Conservation (phyloP, 2,329 filamentous ascomycete species). For the Ophiostoma fasciatum region DNA sequence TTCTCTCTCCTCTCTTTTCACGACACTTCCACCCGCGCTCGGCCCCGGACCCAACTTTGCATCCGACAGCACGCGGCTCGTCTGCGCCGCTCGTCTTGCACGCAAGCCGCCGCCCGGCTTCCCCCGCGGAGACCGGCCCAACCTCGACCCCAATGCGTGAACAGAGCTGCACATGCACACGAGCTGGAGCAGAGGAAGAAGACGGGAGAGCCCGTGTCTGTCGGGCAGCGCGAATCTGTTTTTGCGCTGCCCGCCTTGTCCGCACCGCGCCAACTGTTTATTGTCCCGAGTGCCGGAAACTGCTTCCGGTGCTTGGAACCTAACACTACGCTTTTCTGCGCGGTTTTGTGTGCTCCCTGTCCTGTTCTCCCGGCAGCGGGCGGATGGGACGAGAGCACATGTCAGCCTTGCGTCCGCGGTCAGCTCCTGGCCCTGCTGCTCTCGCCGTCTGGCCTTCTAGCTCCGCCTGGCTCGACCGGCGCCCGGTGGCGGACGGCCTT, state of each 20-base stretch:
- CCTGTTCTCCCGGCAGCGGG: background rate
- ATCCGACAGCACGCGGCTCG: background rate
- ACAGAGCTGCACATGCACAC: background rate
- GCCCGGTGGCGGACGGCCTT: too few species aligned
- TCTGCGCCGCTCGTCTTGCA: background rate
- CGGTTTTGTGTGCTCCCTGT: conserved; percentile 32
- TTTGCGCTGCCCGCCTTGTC: conserved; percentile 58
- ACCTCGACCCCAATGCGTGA: too few species aligned
- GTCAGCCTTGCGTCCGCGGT: conserved; percentile 54
- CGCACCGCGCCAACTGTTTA: too few species aligned
- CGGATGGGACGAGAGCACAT: background rate
- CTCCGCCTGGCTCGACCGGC: background rate
- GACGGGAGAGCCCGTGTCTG: conserved; percentile 1
- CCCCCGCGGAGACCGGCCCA: too few species aligned
- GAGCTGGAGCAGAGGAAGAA: conserved; percentile 11
- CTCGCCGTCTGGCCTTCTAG: background rate
- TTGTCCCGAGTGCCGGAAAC: conserved; percentile 48
- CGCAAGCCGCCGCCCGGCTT: too few species aligned
- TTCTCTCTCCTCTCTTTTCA: background rate
- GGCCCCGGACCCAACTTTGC: too few species aligned
- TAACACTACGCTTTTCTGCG: conserved; percentile 80
- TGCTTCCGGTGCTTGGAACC: conserved; percentile 53
- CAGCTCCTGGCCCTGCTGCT: conserved; percentile 17
- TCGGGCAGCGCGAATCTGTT: too few species aligned
- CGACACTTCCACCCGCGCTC: too few species aligned